A percentile compares a stretch with the other conserved stretches of the same genome.
phyloP scores from a whole-genome alignment of 1,139 yeast genomes.

The Zygosaccharomyces pseudobailii region DNA sequence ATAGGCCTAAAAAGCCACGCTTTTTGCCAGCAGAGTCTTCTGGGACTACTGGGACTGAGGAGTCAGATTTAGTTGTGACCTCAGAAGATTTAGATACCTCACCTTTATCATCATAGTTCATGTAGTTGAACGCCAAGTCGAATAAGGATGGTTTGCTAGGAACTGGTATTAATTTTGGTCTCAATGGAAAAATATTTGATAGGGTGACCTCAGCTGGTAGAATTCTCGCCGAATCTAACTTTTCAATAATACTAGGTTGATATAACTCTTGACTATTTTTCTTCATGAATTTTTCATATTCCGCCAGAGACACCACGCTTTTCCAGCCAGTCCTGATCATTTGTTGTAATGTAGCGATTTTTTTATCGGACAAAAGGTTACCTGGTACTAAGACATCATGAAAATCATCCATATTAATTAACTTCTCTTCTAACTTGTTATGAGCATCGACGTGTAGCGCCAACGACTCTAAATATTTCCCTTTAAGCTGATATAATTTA shows the following conservation, averaged over 20 bases:
- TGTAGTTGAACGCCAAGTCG: constrained; percentile 82
- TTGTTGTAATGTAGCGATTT: constrained; percentile 14
- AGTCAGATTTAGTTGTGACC: neutral
- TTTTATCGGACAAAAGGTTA: constrained; percentile 16
- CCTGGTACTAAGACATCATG: constrained; percentile 20
- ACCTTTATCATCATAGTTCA: constrained; percentile 42
- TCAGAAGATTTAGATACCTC: constrained; percentile 4
- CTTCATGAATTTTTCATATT: constrained; percentile 25
- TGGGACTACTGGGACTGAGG: constrained; percentile 5
- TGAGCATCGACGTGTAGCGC: constrained; percentile 29
- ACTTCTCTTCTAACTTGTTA: constrained; percentile 15
- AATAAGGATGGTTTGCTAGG: constrained; percentile 83
- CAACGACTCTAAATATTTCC: constrained; percentile 28
- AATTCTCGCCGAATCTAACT: constrained; percentile 39
- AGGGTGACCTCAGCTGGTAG: constrained; percentile 38
- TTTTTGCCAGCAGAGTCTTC: constrained; percentile 31
- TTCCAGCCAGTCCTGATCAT: constrained; percentile 22
- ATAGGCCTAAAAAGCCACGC: constrained; percentile 47
- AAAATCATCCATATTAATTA: constrained; percentile 8
- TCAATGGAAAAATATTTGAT: constrained; percentile 45
- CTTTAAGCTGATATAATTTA: constrained; percentile 26
- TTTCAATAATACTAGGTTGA: constrained; percentile 43
- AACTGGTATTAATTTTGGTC: constrained; percentile 49
- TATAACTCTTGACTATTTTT: constrained; percentile 6
- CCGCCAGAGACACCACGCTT: constrained; percentile 31